Evolutionary conservation across 2,329 filamentous ascomycete species (phyloP).

Genomic region (Diaporthe longicolla): DNA sequence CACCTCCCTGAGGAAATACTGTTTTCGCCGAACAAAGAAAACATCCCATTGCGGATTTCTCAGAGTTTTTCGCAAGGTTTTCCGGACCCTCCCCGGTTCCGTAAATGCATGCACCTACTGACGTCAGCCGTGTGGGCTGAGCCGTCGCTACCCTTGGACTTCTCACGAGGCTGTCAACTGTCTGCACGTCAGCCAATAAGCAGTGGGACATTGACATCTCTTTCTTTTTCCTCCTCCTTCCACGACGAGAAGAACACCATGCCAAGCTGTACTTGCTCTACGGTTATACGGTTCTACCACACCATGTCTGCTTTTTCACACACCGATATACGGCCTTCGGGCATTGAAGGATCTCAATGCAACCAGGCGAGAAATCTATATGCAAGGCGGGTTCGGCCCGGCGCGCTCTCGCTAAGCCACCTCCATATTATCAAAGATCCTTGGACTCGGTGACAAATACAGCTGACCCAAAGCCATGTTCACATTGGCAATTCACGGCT

Average conservation of each 20-base stretch:
- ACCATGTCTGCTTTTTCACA: too few species aligned
- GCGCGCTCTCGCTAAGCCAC: conserved; percentile 35
- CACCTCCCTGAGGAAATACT: neutral
- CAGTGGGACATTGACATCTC: neutral
- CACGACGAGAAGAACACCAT: rapidly evolving
- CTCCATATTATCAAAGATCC: neutral
- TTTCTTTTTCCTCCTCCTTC: neutral
- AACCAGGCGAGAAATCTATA: conserved; percentile 31
- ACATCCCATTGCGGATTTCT: neutral
- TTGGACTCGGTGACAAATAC: conserved; percentile 2
- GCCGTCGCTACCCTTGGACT: neutral
- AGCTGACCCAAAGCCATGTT: neutral
- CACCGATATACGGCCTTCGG: conserved; percentile 8
- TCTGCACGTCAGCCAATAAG: neutral
- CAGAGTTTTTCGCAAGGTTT: conserved; percentile 32
- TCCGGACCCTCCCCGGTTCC: conserved; percentile 23
- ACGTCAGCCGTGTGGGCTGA: conserved; percentile 22
- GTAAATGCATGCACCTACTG: conserved; percentile 20
- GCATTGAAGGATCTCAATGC: conserved; percentile 31
- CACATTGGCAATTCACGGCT: neutral
- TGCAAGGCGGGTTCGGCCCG: conserved; percentile 39
- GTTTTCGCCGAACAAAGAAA: neutral
- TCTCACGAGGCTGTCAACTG: neutral
- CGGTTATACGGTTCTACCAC: neutral
- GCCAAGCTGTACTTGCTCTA: neutral